Percentiles rank a stretch among this genome's conserved stretches.
Conservation (phyloP, 164 flowering plant species). For the Sedum album region DNA sequence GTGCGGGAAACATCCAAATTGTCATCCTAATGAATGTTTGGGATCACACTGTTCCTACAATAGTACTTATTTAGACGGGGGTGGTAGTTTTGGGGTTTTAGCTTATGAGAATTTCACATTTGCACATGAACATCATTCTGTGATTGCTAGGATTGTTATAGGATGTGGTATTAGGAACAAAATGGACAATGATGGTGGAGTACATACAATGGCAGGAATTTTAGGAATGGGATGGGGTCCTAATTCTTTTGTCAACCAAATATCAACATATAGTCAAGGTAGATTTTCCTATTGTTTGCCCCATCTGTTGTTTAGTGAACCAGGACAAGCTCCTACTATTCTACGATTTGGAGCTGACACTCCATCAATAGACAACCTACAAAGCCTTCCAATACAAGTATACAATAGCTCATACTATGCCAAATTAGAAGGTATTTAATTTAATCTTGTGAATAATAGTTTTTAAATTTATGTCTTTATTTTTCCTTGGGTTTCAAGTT, state of each 20-base stretch:
- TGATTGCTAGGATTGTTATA: neutral
- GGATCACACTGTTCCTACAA: neutral
- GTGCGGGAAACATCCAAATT: neutral
- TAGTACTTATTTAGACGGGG: neutral
- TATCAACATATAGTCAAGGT: neutral
- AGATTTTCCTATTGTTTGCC: slow-evolving; percentile 5
- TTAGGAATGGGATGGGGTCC: slow-evolving; percentile 8
- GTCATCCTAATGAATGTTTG: neutral
- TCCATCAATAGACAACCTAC: neutral
- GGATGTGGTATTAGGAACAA: neutral
- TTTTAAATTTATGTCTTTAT: too few relatives aligned
- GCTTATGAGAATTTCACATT: neutral
- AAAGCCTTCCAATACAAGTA: neutral
- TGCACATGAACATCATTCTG: neutral
- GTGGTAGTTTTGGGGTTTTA: neutral
- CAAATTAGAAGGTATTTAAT: neutral
- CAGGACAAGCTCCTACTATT: neutral
- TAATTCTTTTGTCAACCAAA: slow-evolving; percentile 1
- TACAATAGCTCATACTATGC: neutral
- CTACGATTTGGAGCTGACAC: neutral
- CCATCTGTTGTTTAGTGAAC: neutral
- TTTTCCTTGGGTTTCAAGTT: too few relatives aligned
- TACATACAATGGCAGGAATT: neutral
- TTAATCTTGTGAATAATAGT: too few relatives aligned
- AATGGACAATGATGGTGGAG: neutral